phyloP scores from a whole-genome alignment of 345 rosid genomes.

The Lumnitzera racemosa region DNA sequence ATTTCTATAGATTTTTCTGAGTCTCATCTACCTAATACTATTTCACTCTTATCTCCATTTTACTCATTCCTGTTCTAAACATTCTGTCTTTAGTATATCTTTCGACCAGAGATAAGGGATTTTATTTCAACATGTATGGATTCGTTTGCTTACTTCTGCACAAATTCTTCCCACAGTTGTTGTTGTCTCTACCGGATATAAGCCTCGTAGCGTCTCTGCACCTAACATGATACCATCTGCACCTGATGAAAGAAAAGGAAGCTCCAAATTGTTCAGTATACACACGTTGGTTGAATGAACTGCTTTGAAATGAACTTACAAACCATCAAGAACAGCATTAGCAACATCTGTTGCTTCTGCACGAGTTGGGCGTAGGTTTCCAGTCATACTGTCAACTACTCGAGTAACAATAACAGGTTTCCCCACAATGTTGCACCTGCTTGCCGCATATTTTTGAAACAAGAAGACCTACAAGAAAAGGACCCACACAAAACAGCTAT shows the following conservation, averaged over 20 bases:
- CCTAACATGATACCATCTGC: conserved; percentile 21
- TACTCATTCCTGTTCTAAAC: background rate
- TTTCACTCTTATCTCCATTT: background rate
- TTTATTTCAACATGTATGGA: too few relatives aligned
- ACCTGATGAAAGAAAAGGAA: conserved; percentile 10
- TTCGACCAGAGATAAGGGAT: background rate
- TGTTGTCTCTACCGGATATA: conserved; percentile 19
- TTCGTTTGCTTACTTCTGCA: conserved; percentile 14
- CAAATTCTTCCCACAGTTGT: conserved; percentile 18
- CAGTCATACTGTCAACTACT: conserved; percentile 24
- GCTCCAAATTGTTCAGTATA: background rate
- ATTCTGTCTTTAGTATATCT: too few relatives aligned
- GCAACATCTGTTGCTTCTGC: conserved; percentile 29
- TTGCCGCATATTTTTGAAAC: conserved; percentile 15
- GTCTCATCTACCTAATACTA: too few relatives aligned
- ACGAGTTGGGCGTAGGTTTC: conserved; percentile 21
- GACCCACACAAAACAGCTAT: background rate
- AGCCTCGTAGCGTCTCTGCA: conserved; percentile 21
- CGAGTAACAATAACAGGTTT: conserved; percentile 21
- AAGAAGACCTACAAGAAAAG: conserved; percentile 15
- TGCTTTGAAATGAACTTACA: background rate
- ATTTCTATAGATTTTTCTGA: too few relatives aligned
- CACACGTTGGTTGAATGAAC: background rate
- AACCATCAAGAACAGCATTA: conserved; percentile 26
- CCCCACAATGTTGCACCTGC: conserved; percentile 17